Percentiles rank a stretch among this genome's conserved stretches.
Evolutionary conservation across 2,329 filamentous ascomycete species (phyloP).

Genomic region (Aspergillus sp.): DNA sequence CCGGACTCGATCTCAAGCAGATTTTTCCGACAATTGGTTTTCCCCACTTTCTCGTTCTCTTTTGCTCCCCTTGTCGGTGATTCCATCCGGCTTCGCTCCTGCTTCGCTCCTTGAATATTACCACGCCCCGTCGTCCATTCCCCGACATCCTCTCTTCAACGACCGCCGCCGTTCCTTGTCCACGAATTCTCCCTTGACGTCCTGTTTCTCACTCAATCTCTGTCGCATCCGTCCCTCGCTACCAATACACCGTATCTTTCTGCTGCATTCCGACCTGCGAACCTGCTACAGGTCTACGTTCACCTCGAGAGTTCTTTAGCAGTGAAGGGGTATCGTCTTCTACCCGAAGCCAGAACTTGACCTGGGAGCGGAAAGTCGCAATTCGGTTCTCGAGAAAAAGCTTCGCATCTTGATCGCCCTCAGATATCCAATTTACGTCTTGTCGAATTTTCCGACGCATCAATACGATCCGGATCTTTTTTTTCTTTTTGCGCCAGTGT

Average conservation of each 20-base stretch:
- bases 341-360: conserved; percentile 8
- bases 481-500: background rate
- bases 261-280: background rate
- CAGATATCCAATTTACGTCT: background rate
- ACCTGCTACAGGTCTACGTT: conserved; percentile 2
- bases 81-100: background rate
- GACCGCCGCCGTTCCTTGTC: conserved; percentile 3
- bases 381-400: background rate
- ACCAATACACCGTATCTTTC: background rate
- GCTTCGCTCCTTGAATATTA: conserved; percentile 6
- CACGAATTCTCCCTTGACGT: conserved; percentile 9
- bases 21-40: conserved; percentile 4
- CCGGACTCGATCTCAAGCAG: background rate
- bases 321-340: conserved; percentile 4
- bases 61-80: background rate
- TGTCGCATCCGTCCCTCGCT: background rate
- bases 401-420: background rate
- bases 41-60: conserved; percentile 2
- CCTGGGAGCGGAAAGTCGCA: background rate
- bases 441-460: background rate
- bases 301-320: background rate
- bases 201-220: background rate
- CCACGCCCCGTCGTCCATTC: conserved; percentile 16
- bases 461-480: background rate
- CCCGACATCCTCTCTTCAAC: conserved; percentile 10